phyloP scores from a whole-genome alignment of 441 rosid genomes.

The Pelargonium australe region DNA sequence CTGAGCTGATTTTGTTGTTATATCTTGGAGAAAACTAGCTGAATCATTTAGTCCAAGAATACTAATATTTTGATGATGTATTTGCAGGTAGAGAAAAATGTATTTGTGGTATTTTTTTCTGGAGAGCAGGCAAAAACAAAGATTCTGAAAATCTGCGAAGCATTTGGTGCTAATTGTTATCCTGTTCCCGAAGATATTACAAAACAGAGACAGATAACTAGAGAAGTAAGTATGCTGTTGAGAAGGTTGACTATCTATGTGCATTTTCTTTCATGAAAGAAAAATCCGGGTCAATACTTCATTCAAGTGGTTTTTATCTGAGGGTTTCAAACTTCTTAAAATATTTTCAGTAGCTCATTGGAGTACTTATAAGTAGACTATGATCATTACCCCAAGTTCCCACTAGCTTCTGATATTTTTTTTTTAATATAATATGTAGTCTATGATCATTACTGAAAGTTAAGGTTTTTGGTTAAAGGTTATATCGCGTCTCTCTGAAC shows the following conservation, averaged over 20 bases:
- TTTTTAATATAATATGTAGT: too few species aligned
- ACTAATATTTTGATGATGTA: slow-evolving; percentile 5
- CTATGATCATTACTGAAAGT: slow-evolving; percentile 18
- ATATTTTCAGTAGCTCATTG: too few species aligned
- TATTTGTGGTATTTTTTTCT: slow-evolving; percentile 36
- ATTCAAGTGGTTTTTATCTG: background rate
- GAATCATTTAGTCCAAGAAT: slow-evolving; percentile 12
- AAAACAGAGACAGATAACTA: slow-evolving; percentile 36
- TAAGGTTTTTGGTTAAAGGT: slow-evolving; percentile 48
- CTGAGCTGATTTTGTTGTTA: background rate
- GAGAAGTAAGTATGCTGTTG: slow-evolving; percentile 25
- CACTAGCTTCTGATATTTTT: too few species aligned
- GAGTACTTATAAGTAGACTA: too few species aligned
- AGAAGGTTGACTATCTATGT: slow-evolving; percentile 11
- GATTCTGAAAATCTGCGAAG: slow-evolving; percentile 44
- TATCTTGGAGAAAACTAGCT: background rate
- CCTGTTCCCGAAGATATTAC: slow-evolving; percentile 35
- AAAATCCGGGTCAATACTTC: slow-evolving; percentile 2
- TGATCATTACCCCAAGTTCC: too few species aligned
- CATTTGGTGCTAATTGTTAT: slow-evolving; percentile 44
- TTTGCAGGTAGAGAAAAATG: slow-evolving; percentile 42
- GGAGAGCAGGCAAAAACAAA: slow-evolving; percentile 40
- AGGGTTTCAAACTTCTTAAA: too few species aligned
- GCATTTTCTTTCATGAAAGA: slow-evolving; percentile 12
- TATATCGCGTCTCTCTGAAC: slow-evolving; percentile 78